Conservation (phyloP, 352 stramenopile genomes). For the Ochromonadaceae sp. region DNA sequence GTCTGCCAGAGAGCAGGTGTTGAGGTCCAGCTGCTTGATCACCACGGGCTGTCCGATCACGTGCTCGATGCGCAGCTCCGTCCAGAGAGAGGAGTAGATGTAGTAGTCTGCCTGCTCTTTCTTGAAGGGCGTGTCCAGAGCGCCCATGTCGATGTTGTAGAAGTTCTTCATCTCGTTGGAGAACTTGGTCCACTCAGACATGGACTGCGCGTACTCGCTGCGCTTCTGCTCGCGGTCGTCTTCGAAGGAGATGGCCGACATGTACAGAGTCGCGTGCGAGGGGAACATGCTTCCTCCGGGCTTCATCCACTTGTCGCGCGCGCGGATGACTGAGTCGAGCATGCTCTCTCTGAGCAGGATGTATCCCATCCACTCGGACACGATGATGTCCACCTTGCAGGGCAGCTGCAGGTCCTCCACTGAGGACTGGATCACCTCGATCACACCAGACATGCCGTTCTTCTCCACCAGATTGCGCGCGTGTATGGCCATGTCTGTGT, state of each 20-base stretch:
- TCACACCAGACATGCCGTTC: constrained; percentile 84
- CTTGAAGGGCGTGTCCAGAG: constrained; percentile 57
- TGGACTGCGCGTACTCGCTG: background rate
- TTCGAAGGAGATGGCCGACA: constrained; percentile 51
- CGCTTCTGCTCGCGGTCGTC: constrained; percentile 35
- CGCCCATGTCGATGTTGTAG: constrained; percentile 88
- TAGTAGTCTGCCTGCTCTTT: constrained; percentile 92
- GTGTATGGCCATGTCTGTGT: constrained; percentile 94
- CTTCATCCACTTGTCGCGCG: constrained; percentile 82
- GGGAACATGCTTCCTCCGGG: constrained; percentile 92
- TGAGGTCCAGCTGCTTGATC: constrained; percentile 53
- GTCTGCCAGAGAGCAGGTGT: constrained; percentile 50
- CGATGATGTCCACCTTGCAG: constrained; percentile 87
- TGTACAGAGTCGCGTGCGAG: constrained; percentile 87
- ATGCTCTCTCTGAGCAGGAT: constrained; percentile 98
- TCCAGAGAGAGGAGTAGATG: constrained; percentile 49
- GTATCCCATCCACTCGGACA: constrained; percentile 99
- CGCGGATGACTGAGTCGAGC: constrained; percentile 91
- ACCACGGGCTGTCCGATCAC: constrained; percentile 42
- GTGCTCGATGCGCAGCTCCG: constrained; percentile 44
- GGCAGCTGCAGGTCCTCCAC: constrained; percentile 90
- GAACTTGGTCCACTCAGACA: constrained; percentile 56
- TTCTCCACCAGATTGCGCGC: constrained; percentile 74
- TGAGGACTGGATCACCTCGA: constrained; percentile 90
- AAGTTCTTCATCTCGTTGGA: constrained; percentile 79